Conservation (phyloP, 2,329 filamentous ascomycete genomes). For the Epicoccum sorghinum region DNA sequence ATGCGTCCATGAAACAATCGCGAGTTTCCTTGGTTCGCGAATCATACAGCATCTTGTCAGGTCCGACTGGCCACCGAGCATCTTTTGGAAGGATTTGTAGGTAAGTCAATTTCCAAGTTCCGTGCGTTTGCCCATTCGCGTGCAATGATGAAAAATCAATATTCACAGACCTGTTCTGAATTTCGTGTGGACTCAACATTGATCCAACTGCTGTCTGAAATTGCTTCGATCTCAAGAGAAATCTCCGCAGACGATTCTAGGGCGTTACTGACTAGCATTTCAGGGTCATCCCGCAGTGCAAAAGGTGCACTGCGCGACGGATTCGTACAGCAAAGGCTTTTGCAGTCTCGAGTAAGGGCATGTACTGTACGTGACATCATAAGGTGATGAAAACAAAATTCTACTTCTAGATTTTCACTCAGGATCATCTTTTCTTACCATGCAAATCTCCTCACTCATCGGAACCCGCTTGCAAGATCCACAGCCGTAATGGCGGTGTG, state of each 20-base stretch:
- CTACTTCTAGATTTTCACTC: too few species aligned
- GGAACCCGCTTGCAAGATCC: too few species aligned
- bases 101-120: slow-evolving; percentile 29
- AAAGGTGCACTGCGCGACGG: background rate
- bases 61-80: too few species aligned
- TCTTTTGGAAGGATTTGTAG: too few species aligned
- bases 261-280: slow-evolving; percentile 10
- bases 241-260: background rate
- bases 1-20: background rate
- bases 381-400: background rate
- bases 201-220: slow-evolving; percentile 84
- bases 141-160: slow-evolving; percentile 63
- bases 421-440: too few species aligned
- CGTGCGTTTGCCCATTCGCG: slow-evolving; percentile 8
- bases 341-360: background rate
- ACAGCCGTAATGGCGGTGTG: too few species aligned
- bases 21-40: background rate
- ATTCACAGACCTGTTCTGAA: slow-evolving; percentile 89
- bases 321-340: too few species aligned
- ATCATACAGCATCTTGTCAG: too few species aligned
- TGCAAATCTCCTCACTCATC: too few species aligned
- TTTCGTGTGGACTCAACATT: slow-evolving; percentile 71
- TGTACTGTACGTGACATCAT: background rate
- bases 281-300: background rate
- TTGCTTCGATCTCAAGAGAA: slow-evolving; percentile 5